Base-by-base conservation (phyloP, 371 early-diverging fungal species). In the Lichtheimia ornata region DNA sequence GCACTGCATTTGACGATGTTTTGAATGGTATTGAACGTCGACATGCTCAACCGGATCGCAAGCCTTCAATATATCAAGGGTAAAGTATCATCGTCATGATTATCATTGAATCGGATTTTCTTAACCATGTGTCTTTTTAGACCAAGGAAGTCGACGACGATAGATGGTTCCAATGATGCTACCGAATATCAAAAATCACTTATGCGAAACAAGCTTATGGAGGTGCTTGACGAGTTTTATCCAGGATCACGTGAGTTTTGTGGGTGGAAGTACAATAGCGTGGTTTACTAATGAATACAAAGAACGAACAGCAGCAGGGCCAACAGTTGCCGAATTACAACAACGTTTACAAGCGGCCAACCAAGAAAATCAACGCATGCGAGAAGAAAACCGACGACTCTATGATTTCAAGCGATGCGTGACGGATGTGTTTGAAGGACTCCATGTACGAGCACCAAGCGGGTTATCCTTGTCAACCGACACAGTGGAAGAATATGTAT, bases 361-460 rank as follows among this genome's bases (percentile, higher is more conserved):
- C 17, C 53, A 44, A 20, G 65, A 64, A 55, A 45, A 47, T 15
- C 44, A 25, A 9, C 41, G 65, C 1, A 25, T 64, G 22, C 45
- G 43, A 30, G 56, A 61, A 30, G 66, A 66, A 35, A 9, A 50
- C 20, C 58, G 62, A 20, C 61, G 58, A 24, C n/a, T 43, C 5
- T 13, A 41, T n/a, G 65, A 65, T 9, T 66, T 66, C 58, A 66
- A 66, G 24, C 53, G 49, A 30, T 53, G 22, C n/a, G 66, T 62
- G 22, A 56, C 61, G 11, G 62, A 62, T 18, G 62, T 66, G 14
- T 61, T 66, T 41, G 57, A 52, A 15, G 62, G 58, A 17, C 55
- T 66, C 12, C 57, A 62, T 45, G 58, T 66, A 17, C 66, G 54
- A 13, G 45, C 60, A 40, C 62, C 66, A 22, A 51, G 58, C 15